Evolutionary conservation across 2,329 filamentous ascomycete species (phyloP), one percentile per base, ranked within the genome.

Genomic region (Chaetomium sp.): DNA sequence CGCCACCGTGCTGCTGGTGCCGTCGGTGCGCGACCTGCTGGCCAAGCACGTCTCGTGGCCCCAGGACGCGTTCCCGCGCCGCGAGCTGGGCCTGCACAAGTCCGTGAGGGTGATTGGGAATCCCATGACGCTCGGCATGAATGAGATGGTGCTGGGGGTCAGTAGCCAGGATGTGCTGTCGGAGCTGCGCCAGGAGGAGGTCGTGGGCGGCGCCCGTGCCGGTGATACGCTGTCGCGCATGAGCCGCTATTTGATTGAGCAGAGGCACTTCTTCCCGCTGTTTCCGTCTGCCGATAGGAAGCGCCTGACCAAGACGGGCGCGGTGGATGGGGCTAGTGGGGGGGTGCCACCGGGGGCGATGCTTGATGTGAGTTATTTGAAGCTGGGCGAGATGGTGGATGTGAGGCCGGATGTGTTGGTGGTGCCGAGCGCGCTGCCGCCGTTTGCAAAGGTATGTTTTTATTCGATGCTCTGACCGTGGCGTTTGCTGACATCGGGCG

Each of bases 1-100:
- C 64, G 88, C 95, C 70, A 92, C 90, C n/a, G 87, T 97, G 70
- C 83, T 97, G 60, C 83, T 97, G 50, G 82, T 89, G 25, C 95
- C 95, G 1, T 96, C 91, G 0, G 86, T 96, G 29, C 90, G 94
- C 59, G 92, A 96, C 73, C 85, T 89, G 9, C 81, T 96, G 68
- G 88, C 86, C 78, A 91, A 91, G 73, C 92, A 96, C 77, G 90
- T 95, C 65, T 90, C 91, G 19, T 98, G 92, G 88, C 92, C 93
- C 0, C 83, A 84, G 70, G 85, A 87, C 67, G 75, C 78, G 31
- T 86, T 97, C 49, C 76, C 81, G 1, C 81, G 83, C 68, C 90
- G 88, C 72, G 90, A 93, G 21, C 84, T 96, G 7, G 91, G 90
- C 4, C 82, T 98, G 5, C 90, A 90, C 12, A 94, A 92, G 74